Conservation (phyloP, 495 filamentous ascomycete genomes). For the Lentithecium fluviatile region DNA sequence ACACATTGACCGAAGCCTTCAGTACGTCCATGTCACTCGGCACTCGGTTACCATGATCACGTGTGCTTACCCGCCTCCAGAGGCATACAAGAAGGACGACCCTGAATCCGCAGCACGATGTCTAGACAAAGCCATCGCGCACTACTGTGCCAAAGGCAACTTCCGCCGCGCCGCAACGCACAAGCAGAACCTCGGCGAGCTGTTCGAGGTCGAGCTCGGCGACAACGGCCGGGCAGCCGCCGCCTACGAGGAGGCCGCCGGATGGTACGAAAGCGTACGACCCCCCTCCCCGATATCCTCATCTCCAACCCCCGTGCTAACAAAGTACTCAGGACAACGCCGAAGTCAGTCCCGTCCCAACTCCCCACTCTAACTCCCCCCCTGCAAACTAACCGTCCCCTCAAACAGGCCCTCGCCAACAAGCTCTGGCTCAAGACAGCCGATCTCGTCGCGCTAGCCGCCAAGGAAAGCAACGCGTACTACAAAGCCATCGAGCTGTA, state of each 20-base stretch:
- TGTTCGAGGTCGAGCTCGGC: conserved; percentile 75
- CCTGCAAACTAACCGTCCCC: conserved; percentile 5
- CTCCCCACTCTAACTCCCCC: neutral
- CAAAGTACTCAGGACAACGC: conserved; percentile 28
- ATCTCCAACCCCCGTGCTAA: conserved; percentile 9
- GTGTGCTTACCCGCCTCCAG: conserved; percentile 8
- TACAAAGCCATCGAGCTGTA: conserved; percentile 56
- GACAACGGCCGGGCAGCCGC: conserved; percentile 74
- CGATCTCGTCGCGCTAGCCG: conserved; percentile 77
- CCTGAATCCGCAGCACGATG: conserved; percentile 31
- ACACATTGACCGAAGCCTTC: conserved; percentile 33
- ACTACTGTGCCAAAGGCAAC: conserved; percentile 57
- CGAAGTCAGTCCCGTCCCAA: conserved; percentile 13
- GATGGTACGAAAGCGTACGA: conserved; percentile 90
- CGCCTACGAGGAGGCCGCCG: conserved; percentile 73
- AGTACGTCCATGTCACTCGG: conserved; percentile 6
- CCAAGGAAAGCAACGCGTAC: conserved; percentile 66
- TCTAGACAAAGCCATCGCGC: conserved; percentile 33
- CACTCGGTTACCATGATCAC: neutral
- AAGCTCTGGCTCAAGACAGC: conserved; percentile 87
- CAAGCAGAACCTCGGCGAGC: conserved; percentile 78
- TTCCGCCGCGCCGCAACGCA: conserved; percentile 84
- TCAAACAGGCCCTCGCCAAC: conserved; percentile 67
- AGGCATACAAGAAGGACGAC: conserved; percentile 30
- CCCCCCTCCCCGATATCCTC: neutral